A percentile compares a stretch with the other conserved stretches of the same genome.
These are phyloP conservation scores for Kwoniella botswanensis DNA, from an alignment of 768 basidiomycete genomes.

Conservation along the genomic window DNA sequence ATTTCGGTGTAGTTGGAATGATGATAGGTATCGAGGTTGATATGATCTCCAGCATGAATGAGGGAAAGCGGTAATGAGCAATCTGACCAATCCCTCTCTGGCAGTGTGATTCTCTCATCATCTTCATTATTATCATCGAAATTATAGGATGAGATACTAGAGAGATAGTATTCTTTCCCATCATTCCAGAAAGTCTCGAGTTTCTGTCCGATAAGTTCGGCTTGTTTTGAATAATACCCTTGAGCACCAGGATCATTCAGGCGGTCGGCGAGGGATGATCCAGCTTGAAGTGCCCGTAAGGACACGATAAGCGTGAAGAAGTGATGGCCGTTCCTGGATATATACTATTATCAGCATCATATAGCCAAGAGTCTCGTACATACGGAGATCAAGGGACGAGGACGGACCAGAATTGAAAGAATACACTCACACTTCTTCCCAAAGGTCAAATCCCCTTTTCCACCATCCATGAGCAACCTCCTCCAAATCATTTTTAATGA, in stretches of 20 bases:
- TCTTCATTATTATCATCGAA: not conserved
- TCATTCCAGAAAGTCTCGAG: constrained; percentile 48
- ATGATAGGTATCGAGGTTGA: not conserved
- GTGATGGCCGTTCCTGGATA: constrained; percentile 47
- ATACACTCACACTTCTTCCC: constrained; percentile 48
- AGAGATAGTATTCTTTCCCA: constrained; percentile 13
- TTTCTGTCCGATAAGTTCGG: constrained; percentile 12
- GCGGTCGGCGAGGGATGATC: constrained; percentile 45
- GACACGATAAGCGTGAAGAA: constrained; percentile 56
- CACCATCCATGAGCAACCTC: constrained; percentile 54
- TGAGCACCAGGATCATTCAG: constrained; percentile 50
- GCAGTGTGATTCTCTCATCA: not conserved
- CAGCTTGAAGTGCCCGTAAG: constrained; percentile 48
- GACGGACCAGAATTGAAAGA: not conserved
- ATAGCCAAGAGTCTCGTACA: not conserved
- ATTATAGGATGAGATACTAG: not conserved
- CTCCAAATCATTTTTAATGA: constrained; percentile 59
- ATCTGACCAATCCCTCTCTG: constrained; percentile 41
- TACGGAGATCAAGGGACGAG: no score
- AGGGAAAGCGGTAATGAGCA: constrained; percentile 54
- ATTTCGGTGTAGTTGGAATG: not conserved
- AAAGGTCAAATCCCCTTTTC: constrained; percentile 55
- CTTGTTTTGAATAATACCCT: constrained; percentile 39
- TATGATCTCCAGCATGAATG: constrained; percentile 38
- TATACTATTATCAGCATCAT: constrained; percentile 12